Base-by-base conservation (phyloP, 1,139 yeast genomes). In the Casaregolazyma suthepensis region DNA sequence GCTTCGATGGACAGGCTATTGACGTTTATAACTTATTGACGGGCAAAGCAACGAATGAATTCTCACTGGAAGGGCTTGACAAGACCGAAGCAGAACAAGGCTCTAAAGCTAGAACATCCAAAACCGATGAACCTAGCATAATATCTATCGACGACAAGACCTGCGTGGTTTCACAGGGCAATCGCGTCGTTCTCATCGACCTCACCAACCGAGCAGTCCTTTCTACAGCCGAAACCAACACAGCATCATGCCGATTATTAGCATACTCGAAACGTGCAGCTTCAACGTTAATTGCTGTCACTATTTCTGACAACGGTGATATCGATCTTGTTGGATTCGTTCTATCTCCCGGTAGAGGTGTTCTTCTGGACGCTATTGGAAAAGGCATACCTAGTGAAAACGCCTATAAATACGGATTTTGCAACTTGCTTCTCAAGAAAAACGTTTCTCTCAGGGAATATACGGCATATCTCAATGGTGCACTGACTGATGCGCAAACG, bases 301-400 rank as follows among this genome's bases (percentile, higher is more conserved):
- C 45, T 18, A 56, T 53, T 22, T 46, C 54, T 12, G 61, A 68
- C 12, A 56, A 46, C 9, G 37, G 37, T 43, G 52, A 43, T 12
- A 18, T 43, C 12, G 38, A 45, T 15, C 48, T 76, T 26, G 70
- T 73, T 35, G 72, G 75, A 1, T 59, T 77, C 40, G 70, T 82
- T 51, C 75, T 86, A 37, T 81, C 83, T 58, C 80, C 83, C 17
- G 95, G 95, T 1, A 70, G 79, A 43, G 90, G 91, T 59, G 82
- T 81, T 50, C 74, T 89, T 58, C 77, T 81, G 57, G 93, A 87
- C 61, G 82, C 89, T 35, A 67, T 88, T 48, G 93, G 94, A 22
- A 83, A 82, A 63, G 82, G 87, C 26, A 73, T 82, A 43, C 58
- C 56, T 5, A 46, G 57, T 12, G 57, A 55, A 29, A 49, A 55